Base-by-base conservation (phyloP, 192 early-diverging fungal species). In the Backusella tarrabulga region DNA sequence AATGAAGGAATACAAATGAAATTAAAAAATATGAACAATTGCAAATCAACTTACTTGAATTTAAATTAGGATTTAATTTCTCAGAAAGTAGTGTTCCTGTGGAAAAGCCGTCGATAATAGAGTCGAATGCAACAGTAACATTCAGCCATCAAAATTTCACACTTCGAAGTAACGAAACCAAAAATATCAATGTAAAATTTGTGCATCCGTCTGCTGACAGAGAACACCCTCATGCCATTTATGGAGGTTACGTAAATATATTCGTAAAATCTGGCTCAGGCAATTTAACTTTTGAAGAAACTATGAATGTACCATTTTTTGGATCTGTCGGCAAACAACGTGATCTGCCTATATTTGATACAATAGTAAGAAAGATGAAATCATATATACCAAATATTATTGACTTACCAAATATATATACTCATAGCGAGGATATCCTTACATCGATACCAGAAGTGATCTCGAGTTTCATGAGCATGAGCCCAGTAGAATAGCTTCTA, bases 291-390 rank as follows among this genome's bases (percentile, higher is more conserved):
- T 42, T 34, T 52, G 2, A 56, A 46, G 71, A 75, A 41, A 70
- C 76, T 3, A 73, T 80, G 34, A 76, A 82, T 71, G 75, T 86
- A 23, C 83, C 85, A 4, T 86, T 84, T 74, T 79, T 73, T 74
- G 85, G 85, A 66, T 41, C 81, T 9, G 74, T 80, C 40, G 85
- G 81, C 19, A 79, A 81, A 23, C 74, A 85, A 44, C 26, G 54
- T 68, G 76, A 85, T 9, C 79, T 86, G 5, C 85, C 85, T 15
- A 80, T 86, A 21, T 79, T 84, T 69, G 85, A 86, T 56, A 69
- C 34, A 19, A 71, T 67, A 41, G 77, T 73, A 78, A 67, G 15
- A 34, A 78, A 67, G 15, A 34, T 26, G 34, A 41, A 52, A 77
- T 29, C 29, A 34, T 19, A 0, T 3, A 35, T 11, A 3, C 38